phyloP scores from a whole-genome alignment of 257 asterid species.

The Forsythia viridissima region DNA sequence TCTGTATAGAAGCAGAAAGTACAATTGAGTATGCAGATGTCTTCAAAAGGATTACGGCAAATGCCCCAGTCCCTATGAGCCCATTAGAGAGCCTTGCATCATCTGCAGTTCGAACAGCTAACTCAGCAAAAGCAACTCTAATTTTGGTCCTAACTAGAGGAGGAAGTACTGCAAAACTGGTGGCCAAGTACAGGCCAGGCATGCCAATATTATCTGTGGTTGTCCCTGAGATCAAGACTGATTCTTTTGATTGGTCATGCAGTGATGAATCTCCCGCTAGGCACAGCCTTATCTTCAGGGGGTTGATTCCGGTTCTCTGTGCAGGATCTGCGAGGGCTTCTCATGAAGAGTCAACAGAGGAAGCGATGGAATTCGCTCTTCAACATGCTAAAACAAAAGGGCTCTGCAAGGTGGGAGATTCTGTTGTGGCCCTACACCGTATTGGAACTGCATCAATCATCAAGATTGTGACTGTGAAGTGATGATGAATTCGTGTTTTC shows the following conservation, averaged over 20 bases:
- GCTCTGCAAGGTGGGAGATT: constrained; percentile 76
- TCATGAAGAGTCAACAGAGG: constrained; percentile 84
- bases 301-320: constrained; percentile 69
- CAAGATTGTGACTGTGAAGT: constrained; percentile 86
- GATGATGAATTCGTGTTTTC: constrained; percentile 17
- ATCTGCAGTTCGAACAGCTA: constrained; percentile 81
- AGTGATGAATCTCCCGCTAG: constrained; percentile 85
- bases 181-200: constrained; percentile 85
- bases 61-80: constrained; percentile 89
- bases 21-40: constrained; percentile 72
- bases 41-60: constrained; percentile 64
- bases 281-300: constrained; percentile 81
- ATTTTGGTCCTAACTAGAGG: constrained; percentile 80
- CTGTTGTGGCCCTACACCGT: constrained; percentile 80
- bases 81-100: constrained; percentile 85
- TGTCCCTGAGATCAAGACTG: constrained; percentile 81
- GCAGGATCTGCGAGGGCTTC: constrained; percentile 92
- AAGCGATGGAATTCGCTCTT: constrained; percentile 79
- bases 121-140: constrained; percentile 68
- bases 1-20: constrained; percentile 83
- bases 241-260: constrained; percentile 85
- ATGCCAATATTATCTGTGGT: constrained; percentile 80
- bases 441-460: constrained; percentile 83
- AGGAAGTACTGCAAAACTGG: constrained; percentile 84
- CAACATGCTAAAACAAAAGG: constrained; percentile 74